Evolutionary conservation across 2,329 filamentous ascomycete genomes (phyloP), one percentile per base, ranked within the genome.

Genomic region (Penicillium sp.): DNA sequence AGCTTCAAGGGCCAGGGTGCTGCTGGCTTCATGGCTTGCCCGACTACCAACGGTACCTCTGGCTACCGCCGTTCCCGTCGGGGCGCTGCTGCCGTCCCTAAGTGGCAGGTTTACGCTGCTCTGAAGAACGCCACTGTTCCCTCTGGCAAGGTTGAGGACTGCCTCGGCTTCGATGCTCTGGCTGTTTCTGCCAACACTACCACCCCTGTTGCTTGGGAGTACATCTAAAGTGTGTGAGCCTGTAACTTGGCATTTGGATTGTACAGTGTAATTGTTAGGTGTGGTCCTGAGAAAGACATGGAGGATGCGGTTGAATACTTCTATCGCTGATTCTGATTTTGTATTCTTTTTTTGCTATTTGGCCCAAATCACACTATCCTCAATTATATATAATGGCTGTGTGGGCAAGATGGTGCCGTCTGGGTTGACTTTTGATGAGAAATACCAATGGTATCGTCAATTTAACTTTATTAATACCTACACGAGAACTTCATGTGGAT

Each of bases 11-110:
- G 68, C 39, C 70, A 70, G 54, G 71, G 72, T 31, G 68, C 72
- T 8, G 65, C 59, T 2, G 75, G 74, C 19, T 75, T 78, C 59
- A 74, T 78, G 66, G 78, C 75, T 25, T 80, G 78, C 62, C 76
- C 75, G 9, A 58, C 54, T 33, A 38, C 62, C 23, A 62, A 57
- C 36, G 34, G 52, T 21, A 62, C 59, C 33, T 19, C 48, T n/a
- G 16, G 31, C 19, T 34, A 49, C 16, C 54, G 57, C 45, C 52
- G 45, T 53, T 23, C 46, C 19, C 45, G 57, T 46, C 59, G 61
- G 11, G 38, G 21, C 48, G 55, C 50, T 49, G 27, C 62, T 31
- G 54, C 57, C 7, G 60, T 52, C 29, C 57, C 55, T 27, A 57
- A 57, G 29, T 78, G 70, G 65, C 72, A 78, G 64, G 73, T 79